phyloP scores from a whole-genome alignment of 2,329 filamentous ascomycete species.

The Ophiocordyceps sinensis region DNA sequence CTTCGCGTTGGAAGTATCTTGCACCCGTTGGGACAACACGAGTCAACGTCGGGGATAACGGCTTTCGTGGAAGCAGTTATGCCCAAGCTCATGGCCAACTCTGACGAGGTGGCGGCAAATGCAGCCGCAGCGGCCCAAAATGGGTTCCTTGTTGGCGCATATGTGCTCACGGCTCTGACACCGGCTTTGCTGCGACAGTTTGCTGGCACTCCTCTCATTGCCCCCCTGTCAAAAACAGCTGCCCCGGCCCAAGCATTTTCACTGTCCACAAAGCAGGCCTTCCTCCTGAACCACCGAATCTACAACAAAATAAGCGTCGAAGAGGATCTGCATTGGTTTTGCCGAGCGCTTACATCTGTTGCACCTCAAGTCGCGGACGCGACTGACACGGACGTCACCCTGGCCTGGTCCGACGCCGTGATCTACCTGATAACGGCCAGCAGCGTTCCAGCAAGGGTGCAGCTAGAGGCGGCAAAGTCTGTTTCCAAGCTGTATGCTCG shows the following conservation, averaged over 20 bases:
- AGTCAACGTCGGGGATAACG: slow-evolving; percentile 30
- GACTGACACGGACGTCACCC: slow-evolving; percentile 31
- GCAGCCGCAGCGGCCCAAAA: slow-evolving; percentile 66
- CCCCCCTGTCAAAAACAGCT: slow-evolving; percentile 40
- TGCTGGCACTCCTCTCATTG: slow-evolving; percentile 32
- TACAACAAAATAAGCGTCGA: slow-evolving; percentile 65
- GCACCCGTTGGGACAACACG: slow-evolving; percentile 32
- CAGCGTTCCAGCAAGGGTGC: slow-evolving; percentile 43
- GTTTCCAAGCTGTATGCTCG: slow-evolving; percentile 52
- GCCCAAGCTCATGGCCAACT: slow-evolving; percentile 49
- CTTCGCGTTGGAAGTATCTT: slow-evolving; percentile 59
- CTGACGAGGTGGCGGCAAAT: slow-evolving; percentile 67
- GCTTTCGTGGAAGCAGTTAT: slow-evolving; percentile 39
- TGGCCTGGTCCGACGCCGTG: slow-evolving; percentile 71
- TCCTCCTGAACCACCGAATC: slow-evolving; percentile 69
- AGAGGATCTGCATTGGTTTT: slow-evolving; percentile 68
- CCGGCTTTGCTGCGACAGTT: slow-evolving; percentile 38
- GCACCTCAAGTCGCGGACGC: slow-evolving; percentile 38
- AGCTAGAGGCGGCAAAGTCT: slow-evolving; percentile 45
- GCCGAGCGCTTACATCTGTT: slow-evolving; percentile 52
- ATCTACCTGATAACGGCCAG: slow-evolving; percentile 63
- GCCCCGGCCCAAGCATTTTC: slow-evolving; percentile 52
- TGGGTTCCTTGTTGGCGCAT: slow-evolving; percentile 67
- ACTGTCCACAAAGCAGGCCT: slow-evolving; percentile 69
- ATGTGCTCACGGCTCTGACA: slow-evolving; percentile 54